A percentile compares a stretch with the other conserved stretches of the same genome.
phyloP scores from a whole-genome alignment of 306 rosid genomes.

The Fragaria nilgerrensis region DNA sequence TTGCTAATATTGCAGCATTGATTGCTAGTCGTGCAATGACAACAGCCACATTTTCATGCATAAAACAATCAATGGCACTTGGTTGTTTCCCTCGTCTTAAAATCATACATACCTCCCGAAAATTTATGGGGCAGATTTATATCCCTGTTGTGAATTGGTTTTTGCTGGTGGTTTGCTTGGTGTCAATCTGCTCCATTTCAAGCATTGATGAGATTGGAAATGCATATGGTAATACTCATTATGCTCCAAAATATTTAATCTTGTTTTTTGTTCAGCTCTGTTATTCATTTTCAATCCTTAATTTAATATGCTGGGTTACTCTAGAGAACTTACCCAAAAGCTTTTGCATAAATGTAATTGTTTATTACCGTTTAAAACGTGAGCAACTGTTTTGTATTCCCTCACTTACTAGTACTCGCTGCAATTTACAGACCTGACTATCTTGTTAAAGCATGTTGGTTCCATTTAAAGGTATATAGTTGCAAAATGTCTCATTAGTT shows the following conservation, averaged over 20 bases:
- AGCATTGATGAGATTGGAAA: constrained; percentile 93
- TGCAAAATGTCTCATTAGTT: background rate
- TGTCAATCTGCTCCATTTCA: constrained; percentile 73
- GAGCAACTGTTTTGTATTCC: background rate
- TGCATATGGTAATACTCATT: constrained; percentile 75
- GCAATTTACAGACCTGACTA: background rate
- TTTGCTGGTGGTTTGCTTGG: constrained; percentile 73
- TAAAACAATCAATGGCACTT: constrained; percentile 95
- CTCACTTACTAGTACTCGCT: background rate
- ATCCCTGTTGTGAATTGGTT: constrained; percentile 96
- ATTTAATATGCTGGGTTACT: background rate
- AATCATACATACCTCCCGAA: constrained; percentile 88
- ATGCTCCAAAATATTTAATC: constrained; percentile 14
- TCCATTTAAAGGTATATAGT: background rate
- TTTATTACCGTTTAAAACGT: background rate
- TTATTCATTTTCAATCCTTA: background rate
- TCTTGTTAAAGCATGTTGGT: background rate
- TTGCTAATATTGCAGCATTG: constrained; percentile 86
- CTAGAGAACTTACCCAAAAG: background rate
- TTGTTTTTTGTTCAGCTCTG: constrained; percentile 5
- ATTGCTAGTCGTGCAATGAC: constrained; percentile 98
- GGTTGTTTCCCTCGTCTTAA: constrained; percentile 99
- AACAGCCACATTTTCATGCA: constrained; percentile 96
- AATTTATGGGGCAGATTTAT: constrained; percentile 98
- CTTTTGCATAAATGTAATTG: background rate